phyloP scores from a whole-genome alignment of 2,329 filamentous ascomycete species.

The Nemania sp. region DNA sequence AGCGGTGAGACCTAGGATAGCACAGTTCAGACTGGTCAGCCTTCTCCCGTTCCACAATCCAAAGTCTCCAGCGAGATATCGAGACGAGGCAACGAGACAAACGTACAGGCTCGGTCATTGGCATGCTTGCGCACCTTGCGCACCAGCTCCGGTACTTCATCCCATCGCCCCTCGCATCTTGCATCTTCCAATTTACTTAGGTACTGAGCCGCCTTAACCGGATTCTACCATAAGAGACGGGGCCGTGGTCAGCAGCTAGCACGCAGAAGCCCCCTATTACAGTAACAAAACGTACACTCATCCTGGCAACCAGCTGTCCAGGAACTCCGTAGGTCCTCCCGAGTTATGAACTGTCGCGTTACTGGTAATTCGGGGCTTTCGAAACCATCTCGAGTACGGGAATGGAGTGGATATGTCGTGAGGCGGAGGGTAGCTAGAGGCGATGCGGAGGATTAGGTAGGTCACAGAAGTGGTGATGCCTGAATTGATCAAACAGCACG shows the following conservation, averaged over 20 bases:
- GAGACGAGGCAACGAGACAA: too few species aligned
- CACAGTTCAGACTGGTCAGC: conserved; percentile 20
- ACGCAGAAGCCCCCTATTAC: conserved; percentile 14
- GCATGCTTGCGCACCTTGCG: conserved; percentile 95
- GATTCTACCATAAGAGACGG: conserved; percentile 49
- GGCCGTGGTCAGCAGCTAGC: conserved; percentile 25
- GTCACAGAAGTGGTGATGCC: neutral
- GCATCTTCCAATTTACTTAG: conserved; percentile 81
- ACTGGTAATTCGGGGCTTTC: conserved; percentile 22
- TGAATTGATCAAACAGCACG: neutral
- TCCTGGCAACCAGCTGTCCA: conserved; percentile 29
- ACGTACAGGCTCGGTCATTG: conserved; percentile 78
- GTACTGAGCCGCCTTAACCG: conserved; percentile 81
- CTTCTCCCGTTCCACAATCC: conserved; percentile 14
- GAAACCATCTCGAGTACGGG: conserved; percentile 33
- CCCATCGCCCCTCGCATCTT: conserved; percentile 87
- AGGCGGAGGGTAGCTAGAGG: neutral
- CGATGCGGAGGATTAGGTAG: conserved; percentile 1
- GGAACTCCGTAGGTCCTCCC: conserved; percentile 20
- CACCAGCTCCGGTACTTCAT: conserved; percentile 81
- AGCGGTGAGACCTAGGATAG: conserved; percentile 64
- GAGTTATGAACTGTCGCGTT: conserved; percentile 30
- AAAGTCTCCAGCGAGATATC: too few species aligned
- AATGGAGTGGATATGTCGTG: too few species aligned
- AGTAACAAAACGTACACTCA: conserved; percentile 35